Evolutionary conservation across 2,329 filamentous ascomycete genomes (phyloP).

Genomic region (Ophiostoma sp.): DNA sequence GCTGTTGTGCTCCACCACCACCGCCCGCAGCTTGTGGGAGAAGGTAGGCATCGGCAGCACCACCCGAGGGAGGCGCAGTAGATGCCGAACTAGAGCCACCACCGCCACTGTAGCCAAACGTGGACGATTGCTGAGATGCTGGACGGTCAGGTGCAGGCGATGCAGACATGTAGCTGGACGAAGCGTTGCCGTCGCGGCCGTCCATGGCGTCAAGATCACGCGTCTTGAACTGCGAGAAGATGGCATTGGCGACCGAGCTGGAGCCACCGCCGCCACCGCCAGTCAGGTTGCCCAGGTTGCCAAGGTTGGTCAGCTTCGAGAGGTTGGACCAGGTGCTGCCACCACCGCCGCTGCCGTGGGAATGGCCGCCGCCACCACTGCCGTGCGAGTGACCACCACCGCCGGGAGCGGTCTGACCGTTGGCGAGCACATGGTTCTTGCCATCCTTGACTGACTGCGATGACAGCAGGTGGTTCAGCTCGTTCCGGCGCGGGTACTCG

Average conservation of each 20-base stretch:
- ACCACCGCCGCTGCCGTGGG: slow-evolving; percentile 37
- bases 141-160: slow-evolving; percentile 37
- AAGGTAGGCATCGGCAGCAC: slow-evolving; percentile 28
- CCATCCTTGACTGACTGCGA: slow-evolving; percentile 81
- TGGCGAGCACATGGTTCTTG: slow-evolving; percentile 68
- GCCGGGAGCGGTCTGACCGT: slow-evolving; percentile 36
- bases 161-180: slow-evolving; percentile 37
- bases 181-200: slow-evolving; percentile 43
- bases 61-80: slow-evolving; percentile 21
- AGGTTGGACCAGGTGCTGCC: slow-evolving; percentile 22
- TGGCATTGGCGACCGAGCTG: slow-evolving; percentile 50
- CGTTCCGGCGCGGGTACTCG: slow-evolving; percentile 63
- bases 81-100: slow-evolving; percentile 23
- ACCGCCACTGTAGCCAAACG: slow-evolving; percentile 45
- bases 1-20: background rate
- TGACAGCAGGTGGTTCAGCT: slow-evolving; percentile 73
- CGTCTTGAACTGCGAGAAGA: slow-evolving; percentile 63
- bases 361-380: slow-evolving; percentile 36
- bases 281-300: slow-evolving; percentile 45
- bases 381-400: slow-evolving; percentile 34
- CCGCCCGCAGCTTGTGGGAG: slow-evolving; percentile 24
- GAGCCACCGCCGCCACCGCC: slow-evolving; percentile 25
- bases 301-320: slow-evolving; percentile 40
- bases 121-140: slow-evolving; percentile 31
- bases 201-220: slow-evolving; percentile 59